These are phyloP conservation scores for Immersiella caudata DNA, from an alignment of 495 filamentous ascomycete genomes.

Conservation along the genomic window DNA sequence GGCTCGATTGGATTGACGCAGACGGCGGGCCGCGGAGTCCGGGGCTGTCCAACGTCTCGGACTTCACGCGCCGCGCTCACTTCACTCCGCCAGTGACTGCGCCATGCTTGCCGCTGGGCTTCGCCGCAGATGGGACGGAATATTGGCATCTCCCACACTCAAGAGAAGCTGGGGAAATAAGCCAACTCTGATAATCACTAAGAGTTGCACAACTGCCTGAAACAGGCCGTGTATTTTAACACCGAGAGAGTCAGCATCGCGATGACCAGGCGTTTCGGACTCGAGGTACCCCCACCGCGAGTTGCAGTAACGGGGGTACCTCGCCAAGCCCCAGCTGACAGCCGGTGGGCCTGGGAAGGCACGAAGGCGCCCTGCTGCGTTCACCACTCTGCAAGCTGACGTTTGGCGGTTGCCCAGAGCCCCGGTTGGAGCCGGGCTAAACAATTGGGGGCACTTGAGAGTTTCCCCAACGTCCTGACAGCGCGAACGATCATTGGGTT, in stretches of 20 bases:
- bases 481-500: slow-evolving; percentile 23
- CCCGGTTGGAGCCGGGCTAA: slow-evolving; percentile 14
- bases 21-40: slow-evolving; percentile 10
- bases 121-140: neutral
- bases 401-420: slow-evolving; percentile 12
- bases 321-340: slow-evolving; percentile 19
- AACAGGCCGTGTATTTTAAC: neutral
- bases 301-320: slow-evolving; percentile 25
- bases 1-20: neutral
- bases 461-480: slow-evolving; percentile 30
- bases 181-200: neutral
- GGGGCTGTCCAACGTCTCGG: slow-evolving; percentile 7
- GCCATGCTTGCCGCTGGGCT: slow-evolving; percentile 11
- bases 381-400: slow-evolving; percentile 31
- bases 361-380: slow-evolving; percentile 11
- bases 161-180: neutral
- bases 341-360: slow-evolving; percentile 13
- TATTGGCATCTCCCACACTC: neutral
- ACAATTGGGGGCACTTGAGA: slow-evolving; percentile 21
- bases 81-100: slow-evolving; percentile 2
- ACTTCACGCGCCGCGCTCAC: neutral
- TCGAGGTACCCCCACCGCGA: slow-evolving; percentile 15
- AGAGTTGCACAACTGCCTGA: slow-evolving; percentile 7
- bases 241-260: slow-evolving; percentile 14
- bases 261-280: slow-evolving; percentile 4